phyloP scores from a whole-genome alignment of 768 basidiomycete species.

The Calocybe cyanea region DNA sequence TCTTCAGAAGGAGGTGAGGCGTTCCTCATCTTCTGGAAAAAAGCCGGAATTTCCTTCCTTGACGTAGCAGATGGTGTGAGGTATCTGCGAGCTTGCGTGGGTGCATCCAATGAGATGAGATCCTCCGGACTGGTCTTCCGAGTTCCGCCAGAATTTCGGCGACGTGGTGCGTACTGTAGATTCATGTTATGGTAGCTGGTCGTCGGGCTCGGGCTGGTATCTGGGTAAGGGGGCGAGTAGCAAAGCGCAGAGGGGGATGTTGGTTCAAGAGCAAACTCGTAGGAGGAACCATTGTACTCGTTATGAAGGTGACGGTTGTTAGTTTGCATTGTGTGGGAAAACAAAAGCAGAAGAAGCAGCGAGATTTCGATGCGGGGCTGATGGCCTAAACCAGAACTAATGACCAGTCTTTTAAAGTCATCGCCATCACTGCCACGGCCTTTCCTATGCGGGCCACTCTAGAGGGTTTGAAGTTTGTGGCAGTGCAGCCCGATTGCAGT shows the following conservation, averaged over 20 bases:
- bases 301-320: constrained; percentile 6
- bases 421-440: constrained; percentile 8
- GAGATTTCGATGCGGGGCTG: not conserved
- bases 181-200: constrained; percentile 4
- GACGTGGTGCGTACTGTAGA: constrained; percentile 11
- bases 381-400: constrained; percentile 4
- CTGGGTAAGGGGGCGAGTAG: constrained; percentile 11
- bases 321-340: constrained; percentile 20
- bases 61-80: constrained; percentile 70
- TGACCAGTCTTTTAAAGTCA: constrained; percentile 10
- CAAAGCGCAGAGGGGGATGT: constrained; percentile 14
- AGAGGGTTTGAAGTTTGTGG: too few relatives aligned
- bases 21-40: constrained; percentile 55
- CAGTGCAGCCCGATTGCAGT: not conserved
- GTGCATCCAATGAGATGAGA: constrained; percentile 71
- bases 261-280: constrained; percentile 18
- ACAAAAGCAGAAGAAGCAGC: not conserved
- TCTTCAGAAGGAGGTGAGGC: constrained; percentile 40
- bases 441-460: too few relatives aligned
- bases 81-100: constrained; percentile 78
- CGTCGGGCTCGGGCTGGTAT: not conserved
- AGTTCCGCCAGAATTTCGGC: constrained; percentile 12
- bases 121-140: constrained; percentile 43
- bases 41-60: constrained; percentile 71
- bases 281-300: constrained; percentile 15